Evolutionary conservation across 768 basidiomycete species (phyloP).

Genomic region (Pisolithus tinctorius): DNA sequence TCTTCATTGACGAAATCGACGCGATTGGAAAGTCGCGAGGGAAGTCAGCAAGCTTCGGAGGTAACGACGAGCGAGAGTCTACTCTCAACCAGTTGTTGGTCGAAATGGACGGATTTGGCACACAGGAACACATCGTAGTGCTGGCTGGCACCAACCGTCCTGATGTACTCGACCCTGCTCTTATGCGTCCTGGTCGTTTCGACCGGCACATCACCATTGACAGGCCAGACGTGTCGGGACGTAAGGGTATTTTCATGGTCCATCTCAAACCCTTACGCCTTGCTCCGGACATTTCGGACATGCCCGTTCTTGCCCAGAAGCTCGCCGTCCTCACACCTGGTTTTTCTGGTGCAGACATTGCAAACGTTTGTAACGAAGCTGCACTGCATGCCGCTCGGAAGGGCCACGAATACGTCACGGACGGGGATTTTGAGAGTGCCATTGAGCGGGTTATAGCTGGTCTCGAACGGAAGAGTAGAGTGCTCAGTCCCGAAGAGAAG

Average conservation of each 20-base stretch:
- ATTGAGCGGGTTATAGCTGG: constrained; percentile 98
- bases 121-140: constrained; percentile 94
- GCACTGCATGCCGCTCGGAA: constrained; percentile 91
- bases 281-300: constrained; percentile 41
- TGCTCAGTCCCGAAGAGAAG: constrained; percentile 94
- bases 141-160: constrained; percentile 95
- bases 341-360: constrained; percentile 98
- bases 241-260: constrained; percentile 90
- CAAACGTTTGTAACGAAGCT: constrained; percentile 98
- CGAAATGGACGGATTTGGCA: constrained; percentile 99
- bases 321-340: constrained; percentile 95
- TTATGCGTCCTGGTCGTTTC: constrained; percentile 96
- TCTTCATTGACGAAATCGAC: constrained; percentile 99
- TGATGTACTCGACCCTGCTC: constrained; percentile 91
- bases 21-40: constrained; percentile 94
- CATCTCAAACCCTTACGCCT: constrained; percentile 84
- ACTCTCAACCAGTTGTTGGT: constrained; percentile 97
- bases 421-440: constrained; percentile 90
- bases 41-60: constrained; percentile 72
- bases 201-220: constrained; percentile 96
- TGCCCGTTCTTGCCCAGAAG: constrained; percentile 73
- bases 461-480: constrained; percentile 90
- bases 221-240: constrained; percentile 88
- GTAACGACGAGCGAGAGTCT: constrained; percentile 96
- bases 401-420: constrained; percentile 68